These are phyloP conservation scores for Leishmania gerbilli DNA, from an alignment of 208 protist genomes.

Conservation along the genomic window DNA sequence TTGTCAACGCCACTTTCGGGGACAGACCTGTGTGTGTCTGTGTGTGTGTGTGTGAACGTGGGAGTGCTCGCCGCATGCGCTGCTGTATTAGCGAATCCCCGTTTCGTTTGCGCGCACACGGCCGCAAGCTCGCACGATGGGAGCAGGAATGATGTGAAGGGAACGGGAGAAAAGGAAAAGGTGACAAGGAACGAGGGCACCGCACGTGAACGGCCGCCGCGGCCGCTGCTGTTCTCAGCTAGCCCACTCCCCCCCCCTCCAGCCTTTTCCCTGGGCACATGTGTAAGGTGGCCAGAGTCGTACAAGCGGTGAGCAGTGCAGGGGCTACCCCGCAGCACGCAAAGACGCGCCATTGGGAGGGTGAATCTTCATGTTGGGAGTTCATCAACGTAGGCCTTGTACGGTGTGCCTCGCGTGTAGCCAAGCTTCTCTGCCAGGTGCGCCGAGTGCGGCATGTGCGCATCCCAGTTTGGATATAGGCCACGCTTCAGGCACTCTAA, in stretches of 20 bases:
- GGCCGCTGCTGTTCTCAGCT: not conserved
- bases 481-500: not conserved
- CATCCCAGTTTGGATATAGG: conserved; percentile 5
- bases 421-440: conserved; percentile 14
- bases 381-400: conserved; percentile 7
- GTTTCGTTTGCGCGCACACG: not conserved
- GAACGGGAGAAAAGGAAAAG: not conserved
- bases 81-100: not conserved
- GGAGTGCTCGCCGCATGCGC: not conserved
- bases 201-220: not conserved
- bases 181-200: not conserved
- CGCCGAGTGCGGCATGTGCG: conserved; percentile 14
- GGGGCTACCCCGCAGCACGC: not conserved
- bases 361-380: not conserved
- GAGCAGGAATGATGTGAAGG: not conserved
- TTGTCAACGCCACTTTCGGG: not conserved
- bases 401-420: conserved; percentile 6
- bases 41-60: not conserved
- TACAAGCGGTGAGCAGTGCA: not conserved
- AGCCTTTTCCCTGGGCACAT: not conserved
- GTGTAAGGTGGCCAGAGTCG: not conserved
- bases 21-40: not conserved
- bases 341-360: not conserved
- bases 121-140: not conserved
- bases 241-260: not conserved